Base-by-base conservation (phyloP, 352 stramenopile species). In the Pythium sukuiense region DNA sequence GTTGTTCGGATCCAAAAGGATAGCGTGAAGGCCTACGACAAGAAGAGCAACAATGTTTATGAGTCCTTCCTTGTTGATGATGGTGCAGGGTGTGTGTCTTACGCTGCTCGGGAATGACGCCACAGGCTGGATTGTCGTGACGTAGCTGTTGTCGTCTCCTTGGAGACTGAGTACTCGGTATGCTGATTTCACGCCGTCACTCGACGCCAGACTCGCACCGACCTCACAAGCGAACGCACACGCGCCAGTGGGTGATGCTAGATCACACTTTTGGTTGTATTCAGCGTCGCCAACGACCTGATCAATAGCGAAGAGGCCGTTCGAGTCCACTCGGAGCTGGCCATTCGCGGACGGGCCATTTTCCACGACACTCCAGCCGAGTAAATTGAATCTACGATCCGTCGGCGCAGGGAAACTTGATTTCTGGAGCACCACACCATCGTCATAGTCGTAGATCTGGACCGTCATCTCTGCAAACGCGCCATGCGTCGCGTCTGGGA, bases 231-330 rank as follows among this genome's bases (percentile, higher is more conserved):
- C 59, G 54, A 80, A 89, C 4, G 48, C 53, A 58, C 84, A 92
- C 29, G 72, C 68, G 3, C 79, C 78, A 37, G 69, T 86, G 5
- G 84, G 81, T 0, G 80, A 70, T 29, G 79, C 84, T 4, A 86
- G 49, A 53, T 92, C 84, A 29, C 84, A 91, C 37, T 77, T 73
- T 18, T 90, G 65, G 54, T 92, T 65, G 65, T 92, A 92, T 61
- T 92, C 84, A 4, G 60, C 67, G 18, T 86, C 73, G 16, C 79
- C 82, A 35, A 90, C 63, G 11, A 89, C 64, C 5, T 82, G 74
- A 45, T 92, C 84, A 7, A 89, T 71, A 0, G 76, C 76, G 55
- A 88, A 91, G 5, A 87, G 45, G 0, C 82, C 84, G 18, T 77
- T 91, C 6, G 49, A 62, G 61, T 89, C 82, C 2, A 86, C 61